Percentiles rank a stretch among this genome's conserved stretches.
Evolutionary conservation across 371 early-diverging fungal genomes (phyloP).

Genomic region (Lichtheimia ramosa): DNA sequence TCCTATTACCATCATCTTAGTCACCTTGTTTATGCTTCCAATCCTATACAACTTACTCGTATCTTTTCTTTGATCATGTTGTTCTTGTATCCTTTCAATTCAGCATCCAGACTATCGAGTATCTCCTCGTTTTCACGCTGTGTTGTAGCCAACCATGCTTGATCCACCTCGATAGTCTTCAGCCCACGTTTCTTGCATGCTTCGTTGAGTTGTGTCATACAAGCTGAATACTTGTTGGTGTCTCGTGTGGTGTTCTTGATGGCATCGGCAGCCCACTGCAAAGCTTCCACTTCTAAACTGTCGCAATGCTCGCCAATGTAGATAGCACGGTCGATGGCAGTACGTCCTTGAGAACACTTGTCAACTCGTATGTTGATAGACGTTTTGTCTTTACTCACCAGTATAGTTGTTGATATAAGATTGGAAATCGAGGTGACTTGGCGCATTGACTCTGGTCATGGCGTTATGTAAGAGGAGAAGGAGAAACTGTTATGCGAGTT

Average conservation of each 20-base stretch:
- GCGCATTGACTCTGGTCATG: conserved; percentile 3
- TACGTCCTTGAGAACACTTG: conserved; percentile 51
- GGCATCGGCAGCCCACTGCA: conserved; percentile 60
- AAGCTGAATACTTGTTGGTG: conserved; percentile 46
- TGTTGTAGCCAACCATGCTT: conserved; percentile 66
- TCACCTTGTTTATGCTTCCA: neutral
- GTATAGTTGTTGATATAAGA: conserved; percentile 66
- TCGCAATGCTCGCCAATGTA: conserved; percentile 80
- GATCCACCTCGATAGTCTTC: conserved; percentile 34
- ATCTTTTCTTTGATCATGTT: conserved; percentile 82
- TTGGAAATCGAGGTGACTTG: conserved; percentile 65
- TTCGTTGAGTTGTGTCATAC: conserved; percentile 55
- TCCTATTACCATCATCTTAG: neutral
- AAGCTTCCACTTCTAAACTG: conserved; percentile 66
- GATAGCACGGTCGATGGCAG: conserved; percentile 69
- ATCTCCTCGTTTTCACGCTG: conserved; percentile 38
- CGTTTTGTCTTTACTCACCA: conserved; percentile 35
- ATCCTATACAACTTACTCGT: conserved; percentile 52
- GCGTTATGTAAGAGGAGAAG: too few species aligned
- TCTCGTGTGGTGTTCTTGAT: conserved; percentile 56
- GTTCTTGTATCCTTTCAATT: conserved; percentile 71
- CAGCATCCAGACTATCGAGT: conserved; percentile 67
- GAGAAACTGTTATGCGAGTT: too few species aligned
- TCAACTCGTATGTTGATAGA: neutral
- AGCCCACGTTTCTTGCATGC: conserved; percentile 35